Evolutionary conservation across 352 stramenopile species (phyloP).

Genomic region (Thraustotheca clavata): DNA sequence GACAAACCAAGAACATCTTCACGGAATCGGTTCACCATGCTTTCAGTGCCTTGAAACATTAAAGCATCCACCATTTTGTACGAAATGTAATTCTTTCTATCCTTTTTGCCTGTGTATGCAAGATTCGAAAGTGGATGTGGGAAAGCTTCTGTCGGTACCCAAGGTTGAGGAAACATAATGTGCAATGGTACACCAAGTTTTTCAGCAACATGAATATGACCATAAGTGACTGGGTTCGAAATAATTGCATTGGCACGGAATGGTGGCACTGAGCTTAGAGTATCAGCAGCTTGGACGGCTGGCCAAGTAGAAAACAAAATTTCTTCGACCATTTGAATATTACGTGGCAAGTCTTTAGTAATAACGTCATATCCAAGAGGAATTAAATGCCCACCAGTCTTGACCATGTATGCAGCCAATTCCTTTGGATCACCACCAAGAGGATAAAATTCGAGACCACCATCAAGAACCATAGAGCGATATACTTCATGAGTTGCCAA

Average conservation of each 20-base stretch:
- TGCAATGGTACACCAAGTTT: slow-evolving; percentile 87
- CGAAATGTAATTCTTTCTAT: slow-evolving; percentile 67
- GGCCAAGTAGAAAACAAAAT: slow-evolving; percentile 87
- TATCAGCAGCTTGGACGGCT: slow-evolving; percentile 67
- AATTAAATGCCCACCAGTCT: slow-evolving; percentile 70
- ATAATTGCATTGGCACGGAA: slow-evolving; percentile 91
- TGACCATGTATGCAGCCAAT: slow-evolving; percentile 88
- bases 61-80: slow-evolving; percentile 85
- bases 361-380: slow-evolving; percentile 54
- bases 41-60: slow-evolving; percentile 54
- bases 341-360: slow-evolving; percentile 56
- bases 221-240: slow-evolving; percentile 88
- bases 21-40: slow-evolving; percentile 80
- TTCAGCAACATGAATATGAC: slow-evolving; percentile 90
- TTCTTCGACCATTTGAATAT: slow-evolving; percentile 86
- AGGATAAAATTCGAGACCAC: slow-evolving; percentile 74
- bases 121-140: slow-evolving; percentile 85
- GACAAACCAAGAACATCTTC: slow-evolving; percentile 40
- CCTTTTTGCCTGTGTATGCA: slow-evolving; percentile 48
- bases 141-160: slow-evolving; percentile 79
- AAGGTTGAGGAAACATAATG: slow-evolving; percentile 92
- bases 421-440: slow-evolving; percentile 66
- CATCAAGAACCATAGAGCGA: slow-evolving; percentile 69
- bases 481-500: slow-evolving; percentile 87
- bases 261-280: slow-evolving; percentile 44